Percentiles rank a stretch among this genome's conserved stretches.
Conservation (phyloP, 345 rosid species). For the Salix caprea region DNA sequence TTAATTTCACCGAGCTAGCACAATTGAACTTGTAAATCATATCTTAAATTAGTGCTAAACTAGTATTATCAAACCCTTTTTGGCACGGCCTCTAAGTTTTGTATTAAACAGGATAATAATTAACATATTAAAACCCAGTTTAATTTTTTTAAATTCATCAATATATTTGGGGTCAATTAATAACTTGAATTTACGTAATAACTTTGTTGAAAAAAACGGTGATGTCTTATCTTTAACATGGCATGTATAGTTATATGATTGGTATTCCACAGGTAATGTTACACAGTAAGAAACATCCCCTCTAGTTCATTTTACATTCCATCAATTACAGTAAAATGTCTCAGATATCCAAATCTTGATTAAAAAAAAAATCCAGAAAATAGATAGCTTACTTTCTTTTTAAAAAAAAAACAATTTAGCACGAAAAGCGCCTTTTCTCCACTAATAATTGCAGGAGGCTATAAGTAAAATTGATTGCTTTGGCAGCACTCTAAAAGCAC, state of each 20-base stretch:
- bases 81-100: too few relatives aligned
- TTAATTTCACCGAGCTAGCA: background rate
- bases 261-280: constrained; percentile 18
- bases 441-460: background rate
- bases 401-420: background rate
- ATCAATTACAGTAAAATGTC: constrained; percentile 7
- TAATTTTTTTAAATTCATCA: too few relatives aligned
- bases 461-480: background rate
- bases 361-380: background rate
- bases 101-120: too few relatives aligned
- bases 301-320: constrained; percentile 14
- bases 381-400: background rate
- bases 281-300: constrained; percentile 14
- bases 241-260: background rate
- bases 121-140: too few relatives aligned
- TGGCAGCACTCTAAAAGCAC: background rate
- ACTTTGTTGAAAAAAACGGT: background rate
- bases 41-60: too few relatives aligned
- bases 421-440: background rate
- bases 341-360: background rate
- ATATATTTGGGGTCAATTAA: too few relatives aligned
- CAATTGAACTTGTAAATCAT: background rate
- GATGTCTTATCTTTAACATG: background rate
- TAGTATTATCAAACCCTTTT: too few relatives aligned
- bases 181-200: background rate